Percentiles rank a stretch among this genome's conserved stretches.
Conservation (phyloP, 2,329 filamentous ascomycete genomes). For the Fusarium dlaminii region DNA sequence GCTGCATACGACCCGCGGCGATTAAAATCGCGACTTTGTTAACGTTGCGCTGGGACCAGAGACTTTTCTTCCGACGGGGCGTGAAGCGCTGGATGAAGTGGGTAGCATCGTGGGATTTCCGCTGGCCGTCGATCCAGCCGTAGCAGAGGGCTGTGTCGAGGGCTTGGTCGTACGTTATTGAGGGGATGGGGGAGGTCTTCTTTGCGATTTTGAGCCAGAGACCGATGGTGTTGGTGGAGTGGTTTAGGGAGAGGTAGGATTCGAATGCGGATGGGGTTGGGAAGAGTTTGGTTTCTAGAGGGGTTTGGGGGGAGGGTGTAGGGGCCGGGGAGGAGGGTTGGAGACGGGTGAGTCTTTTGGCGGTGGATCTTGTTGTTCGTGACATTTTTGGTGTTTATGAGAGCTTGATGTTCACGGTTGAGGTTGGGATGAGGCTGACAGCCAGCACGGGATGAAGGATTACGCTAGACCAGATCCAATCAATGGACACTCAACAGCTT, state of each 20-base stretch:
- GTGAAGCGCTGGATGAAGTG: constrained; percentile 67
- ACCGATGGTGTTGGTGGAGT: constrained; percentile 41
- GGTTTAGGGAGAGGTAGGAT: constrained; percentile 24
- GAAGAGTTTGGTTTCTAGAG: constrained; percentile 24
- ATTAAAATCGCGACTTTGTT: constrained; percentile 57
- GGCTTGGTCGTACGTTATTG: constrained; percentile 60
- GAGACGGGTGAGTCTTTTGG: constrained; percentile 4
- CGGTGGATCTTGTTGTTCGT: constrained; percentile 27
- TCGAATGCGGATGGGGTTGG: constrained; percentile 23
- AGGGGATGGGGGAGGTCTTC: constrained; percentile 54
- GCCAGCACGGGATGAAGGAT: background rate
- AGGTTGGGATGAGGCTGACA: background rate
- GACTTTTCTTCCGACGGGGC: constrained; percentile 62
- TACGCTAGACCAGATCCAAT: background rate
- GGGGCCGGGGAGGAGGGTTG: background rate
- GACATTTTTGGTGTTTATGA: constrained; percentile 14
- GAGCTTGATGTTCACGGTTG: background rate
- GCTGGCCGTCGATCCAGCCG: constrained; percentile 71
- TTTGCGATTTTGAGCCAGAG: constrained; percentile 62
- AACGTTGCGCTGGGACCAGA: constrained; percentile 70
- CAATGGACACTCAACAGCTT: accelerated
- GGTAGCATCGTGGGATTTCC: constrained; percentile 52
- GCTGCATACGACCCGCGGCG: constrained; percentile 58
- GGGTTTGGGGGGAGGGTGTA: accelerated
- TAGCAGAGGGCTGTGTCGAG: constrained; percentile 67